Base-by-base conservation (phyloP, 2,329 filamentous ascomycete genomes). In the Aspergillus calidoustus region DNA sequence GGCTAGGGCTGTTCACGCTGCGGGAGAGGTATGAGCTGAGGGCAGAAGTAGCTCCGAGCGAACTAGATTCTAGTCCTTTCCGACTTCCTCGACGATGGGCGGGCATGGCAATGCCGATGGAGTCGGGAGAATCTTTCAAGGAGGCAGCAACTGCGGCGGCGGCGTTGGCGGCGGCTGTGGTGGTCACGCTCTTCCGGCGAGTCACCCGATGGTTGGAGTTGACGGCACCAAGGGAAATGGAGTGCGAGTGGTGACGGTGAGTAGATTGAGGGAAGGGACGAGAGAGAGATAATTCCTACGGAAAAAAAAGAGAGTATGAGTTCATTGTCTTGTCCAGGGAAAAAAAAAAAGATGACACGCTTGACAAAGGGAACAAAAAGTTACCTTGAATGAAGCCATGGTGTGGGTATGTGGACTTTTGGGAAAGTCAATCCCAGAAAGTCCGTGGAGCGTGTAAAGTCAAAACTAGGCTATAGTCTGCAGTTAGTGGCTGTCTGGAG, bases 181-280 rank as follows among this genome's bases (percentile, higher is more conserved):
- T 92, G 74, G 87, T 88, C 75, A 96, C 93, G 80, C 93, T 97
- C 86, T 98, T 98, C 71, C 95, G 88, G 72, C 94, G 91, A 70
- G 91, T 93, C 69, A 98, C 88, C 70, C 95, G 91, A 78, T 97
- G 91, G 76, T 87, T 89, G 70, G 89, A 81, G 81, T 93, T 94
- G 73, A 93, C 86, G 61, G 90, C 87, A 69, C 88, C 87, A 62
- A 90, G 86, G 59, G 93, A 90, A 69, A 93, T 83, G 61, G 92
- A 94, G 78, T 95, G 90, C 54, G 91, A 91, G 81, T 93, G 91
- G 70, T 87, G 88, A 73, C 93, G 89, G 65, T 87, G 86, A 79
- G 91, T 87, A 67, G 89, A 81, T 73, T 87, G 87, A 76, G 83
- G 83, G 75, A 90, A 83, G 79, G 89, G 89, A 78, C 89, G 86